Evolutionary conservation across 2,329 filamentous ascomycete genomes (phyloP).

Genomic region (Pochonia chlamydosporia): DNA sequence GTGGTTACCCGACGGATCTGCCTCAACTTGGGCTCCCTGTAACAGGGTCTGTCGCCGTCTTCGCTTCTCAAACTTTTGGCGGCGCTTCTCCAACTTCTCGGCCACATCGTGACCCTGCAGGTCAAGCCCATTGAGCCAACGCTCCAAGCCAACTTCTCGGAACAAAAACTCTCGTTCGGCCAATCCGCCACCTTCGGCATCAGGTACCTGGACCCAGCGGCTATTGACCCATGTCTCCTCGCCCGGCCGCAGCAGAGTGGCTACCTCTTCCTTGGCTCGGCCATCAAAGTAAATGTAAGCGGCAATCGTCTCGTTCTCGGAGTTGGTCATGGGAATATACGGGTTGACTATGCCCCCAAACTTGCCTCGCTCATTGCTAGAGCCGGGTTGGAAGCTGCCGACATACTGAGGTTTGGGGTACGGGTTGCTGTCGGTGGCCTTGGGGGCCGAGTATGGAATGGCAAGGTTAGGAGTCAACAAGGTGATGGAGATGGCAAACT

Average conservation of each 20-base stretch:
- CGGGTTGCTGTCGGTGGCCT: conserved; percentile 68
- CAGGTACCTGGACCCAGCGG: conserved; percentile 91
- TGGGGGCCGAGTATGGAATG: conserved; percentile 89
- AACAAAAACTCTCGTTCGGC: conserved; percentile 97
- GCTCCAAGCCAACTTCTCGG: conserved; percentile 89
- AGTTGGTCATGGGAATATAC: conserved; percentile 88
- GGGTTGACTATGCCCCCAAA: conserved; percentile 60
- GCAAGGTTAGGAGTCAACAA: conserved; percentile 82
- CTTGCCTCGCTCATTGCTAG: conserved; percentile 38
- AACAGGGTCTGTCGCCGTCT: conserved; percentile 56
- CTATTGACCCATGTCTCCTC: conserved; percentile 99
- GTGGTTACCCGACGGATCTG: conserved; percentile 31
- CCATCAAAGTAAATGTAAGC: conserved; percentile 99
- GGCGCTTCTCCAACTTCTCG: conserved; percentile 82
- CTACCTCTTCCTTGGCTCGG: conserved; percentile 90
- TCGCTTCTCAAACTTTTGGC: conserved; percentile 69
- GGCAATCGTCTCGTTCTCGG: conserved; percentile 92
- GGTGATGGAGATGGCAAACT: conserved; percentile 97
- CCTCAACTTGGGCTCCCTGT: conserved; percentile 25
- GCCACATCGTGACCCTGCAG: conserved; percentile 89
- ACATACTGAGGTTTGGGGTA: conserved; percentile 79
- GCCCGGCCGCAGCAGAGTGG: conserved; percentile 82
- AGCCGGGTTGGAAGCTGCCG: conserved; percentile 57
- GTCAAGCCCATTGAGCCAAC: conserved; percentile 94
- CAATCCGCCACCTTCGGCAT: conserved; percentile 84